Evolutionary conservation across 257 asterid genomes (phyloP), one percentile per base, ranked within the genome.

Genomic region (Penstemon barbatus): DNA sequence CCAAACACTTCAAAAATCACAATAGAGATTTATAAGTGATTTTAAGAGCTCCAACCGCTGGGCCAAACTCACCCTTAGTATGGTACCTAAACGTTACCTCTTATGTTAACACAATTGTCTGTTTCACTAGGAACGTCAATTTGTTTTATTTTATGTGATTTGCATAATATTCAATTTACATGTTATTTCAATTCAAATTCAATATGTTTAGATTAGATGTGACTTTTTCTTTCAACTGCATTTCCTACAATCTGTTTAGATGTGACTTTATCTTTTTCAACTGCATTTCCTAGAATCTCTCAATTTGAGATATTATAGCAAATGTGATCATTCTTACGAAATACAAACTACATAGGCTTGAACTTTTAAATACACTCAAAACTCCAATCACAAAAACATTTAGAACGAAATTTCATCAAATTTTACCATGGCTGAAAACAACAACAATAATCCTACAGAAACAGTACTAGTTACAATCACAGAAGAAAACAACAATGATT

Each of bases 151-250:
- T 1, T 2, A 25, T 25, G 33, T 25, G 33, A 25, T 25, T 25
- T 25, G 33, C 33, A 25, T 25, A 25, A 25, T 25, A 1, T 25
- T 25, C 33, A 25, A 25, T 25, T 15, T 15, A 15, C 18, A 15
- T 0, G 18, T 15, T 15, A 15, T 15, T 15, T 15, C 18, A 15
- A 15, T 15, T 15, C 18, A 15, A 15, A 15, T 15, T 15, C 18
- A 15, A 15, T 15, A 15, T 15, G 18, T 15, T 15, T 15, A 15
- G 18, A 15, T 15, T 15, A 61, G 19, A 3, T 50, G 6, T 2
- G 69, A 61, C 63, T 62, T 53, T 12, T 62, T 71, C 69, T 62
- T 43, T 12, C 61, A 71, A 53, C 75, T 10, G 46, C 56, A 37
- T 7, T 4, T 50, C 63, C 74, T 50, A 41, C 1, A 70, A 70